Conservation (phyloP, 176 grass and related monocot genomes). For the Canna indica region DNA sequence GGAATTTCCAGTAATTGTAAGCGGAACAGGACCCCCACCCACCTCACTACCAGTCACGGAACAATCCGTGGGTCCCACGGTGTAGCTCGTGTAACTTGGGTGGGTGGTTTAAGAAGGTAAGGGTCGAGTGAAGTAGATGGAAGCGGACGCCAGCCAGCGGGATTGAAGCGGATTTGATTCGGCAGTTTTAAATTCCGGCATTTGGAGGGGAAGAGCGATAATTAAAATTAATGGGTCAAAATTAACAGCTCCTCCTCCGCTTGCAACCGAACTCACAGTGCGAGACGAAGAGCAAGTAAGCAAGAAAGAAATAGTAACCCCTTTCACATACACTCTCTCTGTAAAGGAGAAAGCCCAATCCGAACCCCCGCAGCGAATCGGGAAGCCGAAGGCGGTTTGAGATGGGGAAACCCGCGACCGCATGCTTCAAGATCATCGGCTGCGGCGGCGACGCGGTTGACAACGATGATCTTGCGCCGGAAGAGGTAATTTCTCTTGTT, state of each 20-base stretch:
- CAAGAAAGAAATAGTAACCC: too few relatives aligned
- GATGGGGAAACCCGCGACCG: slow-evolving; percentile 49
- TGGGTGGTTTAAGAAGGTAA: background rate
- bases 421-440: slow-evolving; percentile 65
- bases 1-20: too few relatives aligned
- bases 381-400: too few relatives aligned
- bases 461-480: slow-evolving; percentile 1
- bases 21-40: too few relatives aligned
- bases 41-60: too few relatives aligned
- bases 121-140: background rate
- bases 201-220: background rate
- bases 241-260: too few relatives aligned
- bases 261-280: background rate
- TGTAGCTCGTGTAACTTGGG: too few relatives aligned
- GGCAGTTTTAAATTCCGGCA: background rate
- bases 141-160: background rate
- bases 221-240: background rate
- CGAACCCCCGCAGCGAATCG: too few relatives aligned
- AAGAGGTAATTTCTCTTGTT: slow-evolving; percentile 23
- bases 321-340: too few relatives aligned
- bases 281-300: background rate
- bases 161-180: background rate
- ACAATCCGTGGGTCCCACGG: too few relatives aligned
- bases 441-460: slow-evolving; percentile 24
- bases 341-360: too few relatives aligned